Conservation (phyloP, 1,284 basidiomycete species). For the Stereum hirsutum region DNA sequence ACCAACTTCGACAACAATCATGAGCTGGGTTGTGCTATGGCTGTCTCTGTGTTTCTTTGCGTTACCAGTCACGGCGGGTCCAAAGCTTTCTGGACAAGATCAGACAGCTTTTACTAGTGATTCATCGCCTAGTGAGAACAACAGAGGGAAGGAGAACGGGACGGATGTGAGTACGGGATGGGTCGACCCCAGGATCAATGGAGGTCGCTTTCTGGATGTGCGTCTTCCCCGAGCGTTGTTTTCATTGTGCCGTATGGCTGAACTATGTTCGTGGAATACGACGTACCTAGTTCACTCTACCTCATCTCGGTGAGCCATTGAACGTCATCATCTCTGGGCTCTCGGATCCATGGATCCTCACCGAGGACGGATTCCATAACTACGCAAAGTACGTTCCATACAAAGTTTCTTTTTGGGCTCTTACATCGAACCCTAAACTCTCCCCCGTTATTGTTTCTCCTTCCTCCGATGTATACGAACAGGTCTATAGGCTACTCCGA, state of each 20-base stretch:
- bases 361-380: slow-evolving; percentile 27
- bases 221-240: slow-evolving; percentile 14
- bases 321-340: slow-evolving; percentile 36
- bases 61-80: too few species aligned
- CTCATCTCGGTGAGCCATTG: slow-evolving; percentile 32
- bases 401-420: not conserved
- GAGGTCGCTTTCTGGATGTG: slow-evolving; percentile 67
- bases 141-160: too few species aligned
- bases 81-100: too few species aligned
- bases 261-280: too few species aligned
- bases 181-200: slow-evolving; percentile 61
- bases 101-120: too few species aligned
- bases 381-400: slow-evolving; percentile 29
- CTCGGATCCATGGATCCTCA: slow-evolving; percentile 34
- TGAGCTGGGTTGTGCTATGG: too few species aligned
- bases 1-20: too few species aligned
- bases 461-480: not conserved
- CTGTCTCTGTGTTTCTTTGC: too few species aligned
- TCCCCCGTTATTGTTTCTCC: too few species aligned
- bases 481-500: slow-evolving; percentile 63
- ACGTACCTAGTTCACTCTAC: slow-evolving; percentile 61
- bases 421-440: not conserved
- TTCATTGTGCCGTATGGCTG: slow-evolving; percentile 2
- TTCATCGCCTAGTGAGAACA: too few species aligned
- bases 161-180: too few species aligned